Evolutionary conservation across 768 basidiomycete genomes (phyloP).

Genomic region (Pisolithus tinctorius): DNA sequence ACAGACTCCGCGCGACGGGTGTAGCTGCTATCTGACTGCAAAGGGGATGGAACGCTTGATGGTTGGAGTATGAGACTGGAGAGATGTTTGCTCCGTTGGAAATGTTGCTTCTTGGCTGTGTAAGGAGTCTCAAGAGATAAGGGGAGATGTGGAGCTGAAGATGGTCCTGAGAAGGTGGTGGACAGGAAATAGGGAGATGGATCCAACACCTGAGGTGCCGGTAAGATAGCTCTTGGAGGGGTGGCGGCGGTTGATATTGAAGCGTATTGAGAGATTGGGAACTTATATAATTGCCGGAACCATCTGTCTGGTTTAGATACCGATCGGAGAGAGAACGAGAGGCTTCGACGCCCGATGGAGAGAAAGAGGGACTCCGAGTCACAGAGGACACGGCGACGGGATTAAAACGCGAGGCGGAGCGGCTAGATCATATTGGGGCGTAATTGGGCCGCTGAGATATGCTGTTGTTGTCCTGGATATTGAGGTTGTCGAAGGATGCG

Average conservation of each 20-base stretch:
- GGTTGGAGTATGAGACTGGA: conserved; percentile 58
- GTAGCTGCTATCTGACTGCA: conserved; percentile 50
- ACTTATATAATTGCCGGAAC: conserved; percentile 40
- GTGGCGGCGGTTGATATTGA: conserved; percentile 61
- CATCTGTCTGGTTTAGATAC: conserved; percentile 52
- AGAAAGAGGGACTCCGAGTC: conserved; percentile 46
- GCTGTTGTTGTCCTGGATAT: conserved; percentile 30
- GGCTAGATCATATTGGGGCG: conserved; percentile 45
- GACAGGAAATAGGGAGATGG: conserved; percentile 39
- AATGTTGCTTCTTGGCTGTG: conserved; percentile 33
- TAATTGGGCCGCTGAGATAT: conserved; percentile 62
- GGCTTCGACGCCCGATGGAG: conserved; percentile 54
- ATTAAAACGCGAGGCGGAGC: conserved; percentile 35
- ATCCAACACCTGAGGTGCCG: conserved; percentile 66
- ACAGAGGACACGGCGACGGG: conserved; percentile 46
- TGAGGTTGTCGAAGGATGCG: conserved; percentile 25
- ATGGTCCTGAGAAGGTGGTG: conserved; percentile 37
- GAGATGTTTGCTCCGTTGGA: conserved; percentile 36
- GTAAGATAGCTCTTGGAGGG: conserved; percentile 50
- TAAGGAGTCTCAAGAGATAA: conserved; percentile 32
- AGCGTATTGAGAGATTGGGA: conserved; percentile 35
- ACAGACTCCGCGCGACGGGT: conserved; percentile 63
- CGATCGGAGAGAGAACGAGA: conserved; percentile 51
- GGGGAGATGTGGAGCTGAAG: conserved; percentile 43
- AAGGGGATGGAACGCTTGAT: conserved; percentile 60